Percentiles rank a stretch among this genome's conserved stretches.
phyloP scores from a whole-genome alignment of 768 basidiomycete genomes.

The Boletus rubescentipes region DNA sequence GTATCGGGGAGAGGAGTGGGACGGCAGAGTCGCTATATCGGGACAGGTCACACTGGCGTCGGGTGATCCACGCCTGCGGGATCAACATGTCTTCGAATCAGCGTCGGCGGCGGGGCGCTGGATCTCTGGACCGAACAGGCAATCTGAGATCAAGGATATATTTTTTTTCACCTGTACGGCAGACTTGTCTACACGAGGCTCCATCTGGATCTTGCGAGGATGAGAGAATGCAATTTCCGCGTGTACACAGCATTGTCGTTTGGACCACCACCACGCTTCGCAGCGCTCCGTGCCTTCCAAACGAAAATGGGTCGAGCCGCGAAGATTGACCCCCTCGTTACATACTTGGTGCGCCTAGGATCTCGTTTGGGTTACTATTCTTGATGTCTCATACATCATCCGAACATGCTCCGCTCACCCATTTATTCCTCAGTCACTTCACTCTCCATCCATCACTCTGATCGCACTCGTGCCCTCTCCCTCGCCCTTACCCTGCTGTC shows the following conservation, averaged over 20 bases:
- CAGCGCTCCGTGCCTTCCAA: conserved; percentile 12
- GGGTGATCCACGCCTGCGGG: conserved; percentile 3
- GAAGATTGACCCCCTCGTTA: conserved; percentile 28
- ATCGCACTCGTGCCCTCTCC: conserved; percentile 33
- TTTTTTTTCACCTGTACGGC: conserved; percentile 1
- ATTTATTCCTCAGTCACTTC: conserved; percentile 31
- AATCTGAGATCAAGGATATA: not conserved
- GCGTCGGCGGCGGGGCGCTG: not conserved
- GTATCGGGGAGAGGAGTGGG: not conserved
- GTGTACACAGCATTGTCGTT: conserved; percentile 21
- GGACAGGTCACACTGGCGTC: not conserved
- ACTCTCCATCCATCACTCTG: conserved; percentile 29
- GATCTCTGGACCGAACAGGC: not conserved
- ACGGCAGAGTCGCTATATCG: not conserved
- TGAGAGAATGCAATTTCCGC: conserved; percentile 33
- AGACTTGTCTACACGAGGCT: not conserved
- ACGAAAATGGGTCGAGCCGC: conserved; percentile 20
- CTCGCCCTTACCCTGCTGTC: conserved; percentile 38
- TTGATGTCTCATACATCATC: conserved; percentile 24
- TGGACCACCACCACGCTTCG: conserved; percentile 14
- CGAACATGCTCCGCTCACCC: conserved; percentile 28
- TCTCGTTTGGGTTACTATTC: conserved; percentile 22
- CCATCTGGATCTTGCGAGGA: conserved; percentile 2
- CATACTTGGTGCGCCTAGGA: conserved; percentile 22
- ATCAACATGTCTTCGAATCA: not conserved